Evolutionary conservation across 1,139 yeast species (phyloP), one percentile per base, ranked within the genome.

Genomic region (Wickerhamiella infanticola): DNA sequence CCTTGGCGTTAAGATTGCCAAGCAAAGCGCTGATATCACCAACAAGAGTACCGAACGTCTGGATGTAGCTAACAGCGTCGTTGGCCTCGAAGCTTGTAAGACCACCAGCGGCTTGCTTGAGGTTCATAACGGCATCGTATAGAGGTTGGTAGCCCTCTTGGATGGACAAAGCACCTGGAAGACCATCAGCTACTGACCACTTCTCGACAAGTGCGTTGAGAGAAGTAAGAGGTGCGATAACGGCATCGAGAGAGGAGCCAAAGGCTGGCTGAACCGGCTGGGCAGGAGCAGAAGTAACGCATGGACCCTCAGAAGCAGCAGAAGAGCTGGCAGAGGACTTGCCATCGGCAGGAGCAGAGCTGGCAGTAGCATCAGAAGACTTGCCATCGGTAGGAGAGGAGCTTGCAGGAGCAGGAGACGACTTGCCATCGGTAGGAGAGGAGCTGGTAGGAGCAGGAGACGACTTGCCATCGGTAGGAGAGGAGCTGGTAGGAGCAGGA

Each of bases 131-230:
- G 13, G 48, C 48, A 13, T 27, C 9, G 37, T 39, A 25, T 25
- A 44, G 41, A 33, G 47, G 45, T 26, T 27, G 43, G 47, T 38
- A 44, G 25, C 39, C 7, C 42, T 41, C 39, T 47, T 46, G 48
- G 42, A 46, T 46, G 35, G 11, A 39, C n/a, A 46, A 42, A 24
- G 47, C 48, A 39, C 47, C 48, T 9, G 41, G 6, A 9, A 46
- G 43, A 29, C 48, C 48, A 13, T 31, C 36, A n/a, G 41, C 41
- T 9, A 24, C 8, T 3, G 18, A 9, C 41, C 41, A 39, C 26
- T 9, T 11, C 11, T 25, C 7, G 6, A 39, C 41, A 5, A 24
- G 13, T 11, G 31, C 27, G 24, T 39, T 27, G 7, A 39, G 41
- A 11, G 9, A 31, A n/a, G 9, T 24, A 27, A 39, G n/a, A 11